These are phyloP conservation scores for Microstroma glucosiphilum DNA, from an alignment of 1,284 basidiomycete species.

Conservation along the genomic window DNA sequence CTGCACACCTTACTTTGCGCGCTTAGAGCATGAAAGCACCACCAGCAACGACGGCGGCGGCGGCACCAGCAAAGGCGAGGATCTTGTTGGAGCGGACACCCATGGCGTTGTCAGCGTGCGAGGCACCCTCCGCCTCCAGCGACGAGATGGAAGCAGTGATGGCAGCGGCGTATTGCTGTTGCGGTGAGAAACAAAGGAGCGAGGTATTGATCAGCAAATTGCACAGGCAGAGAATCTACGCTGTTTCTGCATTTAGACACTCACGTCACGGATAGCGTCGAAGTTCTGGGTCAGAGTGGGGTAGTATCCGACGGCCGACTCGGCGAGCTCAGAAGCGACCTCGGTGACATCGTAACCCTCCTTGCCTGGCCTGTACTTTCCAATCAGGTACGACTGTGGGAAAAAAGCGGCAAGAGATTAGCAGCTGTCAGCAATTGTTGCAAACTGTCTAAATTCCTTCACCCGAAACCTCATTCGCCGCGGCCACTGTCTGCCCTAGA, in stretches of 20 bases:
- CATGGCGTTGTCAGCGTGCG: constrained; percentile 18
- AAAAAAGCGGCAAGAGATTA: constrained; percentile 1
- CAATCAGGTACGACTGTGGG: constrained; percentile 27
- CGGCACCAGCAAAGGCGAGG: constrained; percentile 21
- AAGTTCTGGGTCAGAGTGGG: constrained; percentile 35
- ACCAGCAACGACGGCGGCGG: constrained; percentile 35
- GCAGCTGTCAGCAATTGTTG: constrained; percentile 11
- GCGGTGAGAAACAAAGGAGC: too few species aligned
- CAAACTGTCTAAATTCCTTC: too few species aligned
- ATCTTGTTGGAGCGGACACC: constrained; percentile 10
- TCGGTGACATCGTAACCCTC: constrained; percentile 26
- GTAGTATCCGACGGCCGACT: constrained; percentile 20
- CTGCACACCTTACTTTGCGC: neutral
- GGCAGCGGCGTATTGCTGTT: constrained; percentile 11
- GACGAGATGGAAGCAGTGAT: constrained; percentile 12
- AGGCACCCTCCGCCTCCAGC: constrained; percentile 19
- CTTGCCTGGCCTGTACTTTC: constrained; percentile 28
- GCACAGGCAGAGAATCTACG: too few species aligned
- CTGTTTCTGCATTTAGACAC: neutral
- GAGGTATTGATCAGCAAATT: too few species aligned
- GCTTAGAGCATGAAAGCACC: constrained; percentile 44
- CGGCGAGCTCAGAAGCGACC: constrained; percentile 39
- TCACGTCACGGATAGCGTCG: constrained; percentile 17
- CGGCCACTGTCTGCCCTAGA: constrained; percentile 1
- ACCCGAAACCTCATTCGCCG: too few species aligned